Evolutionary conservation across 73 alveolate species (phyloP).

Genomic region (Paramecium primaurelia): DNA sequence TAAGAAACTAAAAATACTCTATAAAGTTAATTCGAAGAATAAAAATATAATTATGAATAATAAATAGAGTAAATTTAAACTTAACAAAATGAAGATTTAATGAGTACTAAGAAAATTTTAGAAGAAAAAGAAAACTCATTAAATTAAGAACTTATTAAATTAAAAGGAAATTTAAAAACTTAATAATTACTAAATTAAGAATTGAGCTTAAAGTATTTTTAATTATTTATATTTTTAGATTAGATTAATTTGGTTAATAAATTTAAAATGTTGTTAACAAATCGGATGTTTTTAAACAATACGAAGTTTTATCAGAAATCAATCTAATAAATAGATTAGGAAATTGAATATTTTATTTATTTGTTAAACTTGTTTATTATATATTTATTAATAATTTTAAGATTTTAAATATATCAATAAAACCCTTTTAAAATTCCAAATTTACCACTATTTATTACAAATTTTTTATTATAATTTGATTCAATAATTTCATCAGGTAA

Average conservation of each 20-base stretch:
- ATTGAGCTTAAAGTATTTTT: background rate
- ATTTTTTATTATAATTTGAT: background rate
- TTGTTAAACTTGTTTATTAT: background rate
- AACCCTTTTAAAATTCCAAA: conserved; percentile 18
- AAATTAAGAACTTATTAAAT: background rate
- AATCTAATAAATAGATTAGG: background rate
- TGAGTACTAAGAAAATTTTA: background rate
- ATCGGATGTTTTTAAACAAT: background rate
- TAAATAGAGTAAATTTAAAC: background rate
- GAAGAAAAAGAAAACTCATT: background rate
- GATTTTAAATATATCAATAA: background rate
- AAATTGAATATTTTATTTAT: background rate
- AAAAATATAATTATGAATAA: background rate
- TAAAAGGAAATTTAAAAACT: background rate
- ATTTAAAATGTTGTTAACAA: background rate
- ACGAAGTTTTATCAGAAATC: background rate
- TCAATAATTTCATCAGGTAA: background rate
- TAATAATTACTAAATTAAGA: background rate
- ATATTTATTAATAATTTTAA: background rate
- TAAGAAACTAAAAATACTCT: background rate
- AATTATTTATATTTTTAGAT: background rate
- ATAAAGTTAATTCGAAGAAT: background rate
- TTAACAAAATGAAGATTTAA: background rate
- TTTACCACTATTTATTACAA: background rate
- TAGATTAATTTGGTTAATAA: background rate